These are phyloP conservation scores for Astraeus odoratus DNA, from an alignment of 768 basidiomycete species.

Conservation along the genomic window DNA sequence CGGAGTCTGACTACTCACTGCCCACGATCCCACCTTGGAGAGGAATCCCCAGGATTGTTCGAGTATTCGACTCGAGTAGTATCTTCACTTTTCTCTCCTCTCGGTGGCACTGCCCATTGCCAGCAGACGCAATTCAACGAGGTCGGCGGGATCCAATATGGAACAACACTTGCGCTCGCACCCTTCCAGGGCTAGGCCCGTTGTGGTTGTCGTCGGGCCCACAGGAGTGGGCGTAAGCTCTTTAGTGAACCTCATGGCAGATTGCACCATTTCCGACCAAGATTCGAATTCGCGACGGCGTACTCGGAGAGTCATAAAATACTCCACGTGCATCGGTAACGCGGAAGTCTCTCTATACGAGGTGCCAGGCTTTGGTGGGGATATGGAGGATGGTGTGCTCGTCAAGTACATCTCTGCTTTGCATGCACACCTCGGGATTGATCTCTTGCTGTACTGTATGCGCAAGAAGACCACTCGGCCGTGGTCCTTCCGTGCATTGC, in stretches of 20 bases:
- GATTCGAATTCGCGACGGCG: constrained; percentile 8
- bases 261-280: constrained; percentile 11
- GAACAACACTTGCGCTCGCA: not conserved
- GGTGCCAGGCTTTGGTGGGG: constrained; percentile 15
- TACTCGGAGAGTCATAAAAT: not conserved
- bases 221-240: constrained; percentile 25
- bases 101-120: too few species aligned
- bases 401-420: constrained; percentile 12
- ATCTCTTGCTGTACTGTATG: constrained; percentile 21
- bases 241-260: constrained; percentile 21
- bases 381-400: constrained; percentile 2
- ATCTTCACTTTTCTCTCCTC: too few species aligned
- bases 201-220: constrained; percentile 23
- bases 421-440: constrained; percentile 12
- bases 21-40: too few species aligned
- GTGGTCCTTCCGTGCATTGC: not conserved
- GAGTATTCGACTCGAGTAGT: too few species aligned
- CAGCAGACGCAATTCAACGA: too few species aligned
- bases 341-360: constrained; percentile 15
- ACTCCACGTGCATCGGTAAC: not conserved
- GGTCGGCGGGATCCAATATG: too few species aligned
- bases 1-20: too few species aligned
- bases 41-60: too few species aligned
- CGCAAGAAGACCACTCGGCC: constrained; percentile 9
- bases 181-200: constrained; percentile 9